These are phyloP conservation scores for Shiraia sp. DNA, from an alignment of 2,329 filamentous ascomycete species.

Conservation along the genomic window DNA sequence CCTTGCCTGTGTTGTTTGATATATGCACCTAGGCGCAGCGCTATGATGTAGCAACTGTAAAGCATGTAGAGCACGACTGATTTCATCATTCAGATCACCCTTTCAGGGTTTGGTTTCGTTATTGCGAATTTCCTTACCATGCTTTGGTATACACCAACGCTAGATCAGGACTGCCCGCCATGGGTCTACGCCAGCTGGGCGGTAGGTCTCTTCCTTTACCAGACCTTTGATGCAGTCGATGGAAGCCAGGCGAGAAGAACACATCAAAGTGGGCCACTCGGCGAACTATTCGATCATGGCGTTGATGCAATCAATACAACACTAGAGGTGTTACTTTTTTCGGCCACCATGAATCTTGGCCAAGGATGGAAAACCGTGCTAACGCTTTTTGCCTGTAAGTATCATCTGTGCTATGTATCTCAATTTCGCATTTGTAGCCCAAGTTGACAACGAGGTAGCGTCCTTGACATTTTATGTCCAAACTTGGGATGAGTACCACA, in stretches of 20 bases:
- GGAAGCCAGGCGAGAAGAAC: conserved; percentile 91
- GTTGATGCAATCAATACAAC: conserved; percentile 96
- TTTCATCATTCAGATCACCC: conserved; percentile 66
- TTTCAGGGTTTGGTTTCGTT: conserved; percentile 88
- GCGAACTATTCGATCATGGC: conserved; percentile 94
- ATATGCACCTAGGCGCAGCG: background rate
- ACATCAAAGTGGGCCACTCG: conserved; percentile 86
- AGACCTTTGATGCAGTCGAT: conserved; percentile 98
- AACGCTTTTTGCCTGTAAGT: conserved; percentile 76
- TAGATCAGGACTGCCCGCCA: conserved; percentile 88
- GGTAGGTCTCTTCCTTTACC: conserved; percentile 87
- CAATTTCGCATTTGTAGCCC: background rate
- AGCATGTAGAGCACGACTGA: background rate
- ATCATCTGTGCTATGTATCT: background rate
- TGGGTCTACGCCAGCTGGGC: conserved; percentile 98
- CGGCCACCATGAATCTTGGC: conserved; percentile 88
- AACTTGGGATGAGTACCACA: conserved; percentile 99
- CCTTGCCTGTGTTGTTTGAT: background rate
- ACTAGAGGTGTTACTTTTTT: conserved; percentile 91
- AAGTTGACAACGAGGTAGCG: conserved; percentile 52
- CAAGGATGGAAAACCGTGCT: conserved; percentile 89
- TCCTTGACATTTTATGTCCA: conserved; percentile 97
- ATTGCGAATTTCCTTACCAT: conserved; percentile 87
- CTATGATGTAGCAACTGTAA: background rate
- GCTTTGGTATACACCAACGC: conserved; percentile 92